phyloP scores from a whole-genome alignment of 495 filamentous ascomycete genomes.

The Penicillium egyptiacum region DNA sequence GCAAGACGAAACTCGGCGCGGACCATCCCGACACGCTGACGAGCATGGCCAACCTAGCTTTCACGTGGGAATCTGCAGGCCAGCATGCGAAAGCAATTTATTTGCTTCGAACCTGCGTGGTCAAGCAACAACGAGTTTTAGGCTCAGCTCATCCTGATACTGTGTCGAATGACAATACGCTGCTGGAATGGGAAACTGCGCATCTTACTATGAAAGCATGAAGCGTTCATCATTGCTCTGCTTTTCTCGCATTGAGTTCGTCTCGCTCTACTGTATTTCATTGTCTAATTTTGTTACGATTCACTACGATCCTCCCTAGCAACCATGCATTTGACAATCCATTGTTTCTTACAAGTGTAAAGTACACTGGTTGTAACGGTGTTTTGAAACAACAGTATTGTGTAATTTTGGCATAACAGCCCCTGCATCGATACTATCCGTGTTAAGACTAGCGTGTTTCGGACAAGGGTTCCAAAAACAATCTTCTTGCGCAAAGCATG shows the following conservation, averaged over 20 bases:
- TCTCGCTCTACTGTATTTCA: neutral
- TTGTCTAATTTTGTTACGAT: neutral
- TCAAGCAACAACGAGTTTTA: conserved; percentile 10
- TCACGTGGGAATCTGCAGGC: conserved; percentile 11
- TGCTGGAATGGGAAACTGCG: conserved; percentile 4
- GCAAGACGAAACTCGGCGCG: too few relatives aligned
- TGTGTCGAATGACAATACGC: neutral
- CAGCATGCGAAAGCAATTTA: conserved; percentile 6
- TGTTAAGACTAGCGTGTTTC: too few relatives aligned
- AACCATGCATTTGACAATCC: conserved; percentile 6
- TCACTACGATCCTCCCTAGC: neutral
- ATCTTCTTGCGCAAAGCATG: too few relatives aligned
- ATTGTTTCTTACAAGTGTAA: conserved; percentile 1
- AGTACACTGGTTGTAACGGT: too few relatives aligned
- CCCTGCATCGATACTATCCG: too few relatives aligned
- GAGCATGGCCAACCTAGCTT: conserved; percentile 11
- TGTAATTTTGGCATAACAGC: too few relatives aligned
- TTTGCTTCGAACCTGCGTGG: conserved; percentile 8
- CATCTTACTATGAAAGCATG: conserved; percentile 5
- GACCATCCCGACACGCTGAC: too few relatives aligned
- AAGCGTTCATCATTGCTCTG: neutral
- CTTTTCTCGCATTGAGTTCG: neutral
- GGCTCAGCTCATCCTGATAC: conserved; percentile 8
- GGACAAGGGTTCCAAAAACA: too few relatives aligned
- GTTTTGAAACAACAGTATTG: too few relatives aligned